Evolutionary conservation across 305 asterid genomes (phyloP), one percentile per base, ranked within the genome.

Genomic region (Fraxinus paxiana): DNA sequence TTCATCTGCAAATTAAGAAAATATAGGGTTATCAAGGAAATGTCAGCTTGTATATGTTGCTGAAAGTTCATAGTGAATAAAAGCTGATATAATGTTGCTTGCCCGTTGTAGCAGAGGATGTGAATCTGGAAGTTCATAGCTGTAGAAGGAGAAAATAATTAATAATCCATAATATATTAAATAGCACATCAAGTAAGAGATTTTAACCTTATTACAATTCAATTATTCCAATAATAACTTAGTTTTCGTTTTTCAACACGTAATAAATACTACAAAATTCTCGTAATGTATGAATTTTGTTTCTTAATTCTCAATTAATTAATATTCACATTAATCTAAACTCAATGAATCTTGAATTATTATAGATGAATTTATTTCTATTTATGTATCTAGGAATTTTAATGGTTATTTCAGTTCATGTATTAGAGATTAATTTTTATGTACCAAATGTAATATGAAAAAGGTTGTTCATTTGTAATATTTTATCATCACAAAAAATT

Each of bases 51-150:
- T 17, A 78, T 48, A 72, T 10, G 51, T 65, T 26, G 80, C 12
- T 24, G 41, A 15, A 61, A 43, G 46, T 78, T 37, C 76, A 51
- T 79, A 67, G 38, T 77, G 10, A 74, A 51, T 56, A 70, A 74
- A 80, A 82, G 77, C 81, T 72, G 61, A 77, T 67, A 63, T 84
- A 71, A 81, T 79, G 82, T 22, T 59, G 86, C 98, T 88, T 73
- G 94, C 99, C 97, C 90, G 93, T 85, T 90, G 85, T 77, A 96
- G 83, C 31, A 96, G 96, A 65, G 92, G 97, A 88, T 96, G 99
- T 33, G 92, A 85, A 89, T 96, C 98, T 80, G 99, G 98, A 85
- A 96, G 93, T 89, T 93, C 98, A 77, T 94, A 96, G 81, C 99
- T 96, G 98, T 83, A 84, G 34, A 88, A 84, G 77, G 80, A 82